Base-by-base conservation (phyloP, 192 early-diverging fungal species). In the Spinellus fusiger region DNA sequence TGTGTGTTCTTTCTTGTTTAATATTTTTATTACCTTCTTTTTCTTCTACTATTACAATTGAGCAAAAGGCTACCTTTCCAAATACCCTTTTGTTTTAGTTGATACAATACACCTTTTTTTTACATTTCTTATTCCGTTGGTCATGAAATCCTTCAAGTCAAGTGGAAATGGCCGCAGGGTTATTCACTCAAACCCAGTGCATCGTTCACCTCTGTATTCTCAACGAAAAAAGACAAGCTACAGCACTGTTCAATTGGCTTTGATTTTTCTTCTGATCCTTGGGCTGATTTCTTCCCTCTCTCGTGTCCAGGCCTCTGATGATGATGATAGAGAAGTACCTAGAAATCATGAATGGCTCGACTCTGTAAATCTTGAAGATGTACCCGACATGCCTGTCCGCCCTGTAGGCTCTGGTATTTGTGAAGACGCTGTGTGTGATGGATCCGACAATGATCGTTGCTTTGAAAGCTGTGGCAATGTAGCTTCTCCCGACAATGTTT, bases 381-480 rank as follows among this genome's bases (percentile, higher is more conserved):
- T 61, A n/a, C 59, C 59, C 5, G 23, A 61, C 16, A 27, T 51
- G 1, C 59, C 59, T 8, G 22, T 60, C 23, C 69, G 69, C 5
- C 55, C 57, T n/a, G 48, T 65, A 20, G 59, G 63, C 12, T 61
- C 58, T 26, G 69, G 69, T 18, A 33, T 47, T 3, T 71, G 69
- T 37, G 35, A 25, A 13, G 40, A 65, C 26, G 31, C 69, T 26
- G 56, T 49, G 28, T 71, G 69, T 25, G 69, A 71, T 10, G 69
- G 69, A 10, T 16, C 59, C 12, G 69, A 71, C 25, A 71, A 71
- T 33, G 64, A 71, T 13, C 18, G 48, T 7, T 71, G 69, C 31
- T 71, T 65, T 40, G 63, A 71, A 46, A 44, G 16, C 28, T 71
- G 69, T 52, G 69, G 69, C 22, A 65, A 65, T 28, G 53, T 46